A percentile compares a stretch with the other conserved stretches of the same genome.
Conservation (phyloP, 306 rosid species). For the Medicago truncatula region MtrunA17r5.0-ANR NC_053045.1:58122001-58122500, state of each 20-base stretch:
- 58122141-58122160: conserved; percentile 71
- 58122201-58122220: conserved; percentile 72
- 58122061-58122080: conserved; percentile 98
- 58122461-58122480: conserved; percentile 87
- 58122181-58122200: conserved; percentile 97
- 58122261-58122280: conserved; percentile 89
- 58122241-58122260: conserved; percentile 82
- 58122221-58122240: conserved; percentile 65
- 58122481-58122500: conserved; percentile 79
- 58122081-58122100: conserved; percentile 88
- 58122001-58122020: conserved; percentile 89
- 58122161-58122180: conserved; percentile 90
- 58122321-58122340: conserved; percentile 65
- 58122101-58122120: conserved; percentile 79
- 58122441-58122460: conserved; percentile 78
- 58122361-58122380: conserved; percentile 92
- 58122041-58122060: conserved; percentile 86
- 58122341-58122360: conserved; percentile 76
- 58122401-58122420: conserved; percentile 66
- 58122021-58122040: conserved; percentile 77
- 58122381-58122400: conserved; percentile 73
- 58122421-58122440: conserved; percentile 72
- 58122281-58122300: conserved; percentile 64
- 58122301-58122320: conserved; percentile 64
- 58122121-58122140: conserved; percentile 80